Evolutionary conservation across 805 yeast species (phyloP).

Genomic region (Yamadazyma tumulicola): DNA sequence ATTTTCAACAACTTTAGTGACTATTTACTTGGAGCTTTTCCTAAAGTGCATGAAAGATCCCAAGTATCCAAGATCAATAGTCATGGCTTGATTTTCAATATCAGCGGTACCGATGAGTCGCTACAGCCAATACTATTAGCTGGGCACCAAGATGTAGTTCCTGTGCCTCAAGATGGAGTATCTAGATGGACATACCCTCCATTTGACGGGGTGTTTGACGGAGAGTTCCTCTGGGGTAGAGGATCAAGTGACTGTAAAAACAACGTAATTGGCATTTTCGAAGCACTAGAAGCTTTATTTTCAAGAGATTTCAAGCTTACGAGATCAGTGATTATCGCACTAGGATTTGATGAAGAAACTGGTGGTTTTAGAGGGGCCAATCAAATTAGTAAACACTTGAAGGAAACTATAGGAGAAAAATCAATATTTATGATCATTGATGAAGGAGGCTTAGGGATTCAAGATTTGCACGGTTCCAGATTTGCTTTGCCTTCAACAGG

Average conservation of each 20-base stretch:
- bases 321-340: constrained; percentile 59
- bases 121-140: constrained; percentile 68
- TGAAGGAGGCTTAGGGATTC: constrained; percentile 61
- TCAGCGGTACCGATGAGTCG: constrained; percentile 47
- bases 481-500: constrained; percentile 50
- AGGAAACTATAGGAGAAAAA: constrained; percentile 55
- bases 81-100: constrained; percentile 60
- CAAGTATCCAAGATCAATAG: constrained; percentile 56
- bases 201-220: constrained; percentile 57
- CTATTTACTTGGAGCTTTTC: constrained; percentile 53
- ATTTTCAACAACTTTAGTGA: constrained; percentile 42
- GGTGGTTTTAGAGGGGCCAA: constrained; percentile 64
- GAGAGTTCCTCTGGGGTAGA: constrained; percentile 67
- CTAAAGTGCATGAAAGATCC: constrained; percentile 45
- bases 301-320: constrained; percentile 50
- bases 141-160: constrained; percentile 82
- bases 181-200: constrained; percentile 67
- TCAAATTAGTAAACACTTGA: constrained; percentile 42
- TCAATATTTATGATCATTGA: constrained; percentile 63
- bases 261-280: constrained; percentile 60
- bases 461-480: constrained; percentile 45
- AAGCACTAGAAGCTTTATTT: constrained; percentile 59
- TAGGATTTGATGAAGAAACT: constrained; percentile 81
- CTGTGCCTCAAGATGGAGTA: constrained; percentile 58
- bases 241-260: constrained; percentile 78